Percentiles rank a stretch among this genome's conserved stretches.
Evolutionary conservation across 129 eudicot genomes (phyloP).

Genomic region (Calendula officinalis): DNA sequence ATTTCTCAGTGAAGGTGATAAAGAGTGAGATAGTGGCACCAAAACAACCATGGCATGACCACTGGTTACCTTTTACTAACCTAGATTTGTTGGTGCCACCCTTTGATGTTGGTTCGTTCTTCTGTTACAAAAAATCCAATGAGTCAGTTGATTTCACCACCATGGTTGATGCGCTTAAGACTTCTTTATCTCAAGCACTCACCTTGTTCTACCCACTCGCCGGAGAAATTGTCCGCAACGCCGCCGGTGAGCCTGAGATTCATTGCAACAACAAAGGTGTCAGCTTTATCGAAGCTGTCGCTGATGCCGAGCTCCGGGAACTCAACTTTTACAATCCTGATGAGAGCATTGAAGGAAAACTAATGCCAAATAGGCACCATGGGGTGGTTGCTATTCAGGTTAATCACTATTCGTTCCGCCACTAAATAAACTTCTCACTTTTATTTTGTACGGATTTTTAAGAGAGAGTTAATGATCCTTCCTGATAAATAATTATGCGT

Average conservation of each 20-base stretch:
- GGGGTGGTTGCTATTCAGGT: slow-evolving; percentile 60
- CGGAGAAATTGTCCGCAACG: slow-evolving; percentile 40
- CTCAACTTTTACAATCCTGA: slow-evolving; percentile 49
- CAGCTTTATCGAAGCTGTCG: slow-evolving; percentile 42
- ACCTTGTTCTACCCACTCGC: slow-evolving; percentile 45
- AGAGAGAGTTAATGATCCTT: too few species aligned
- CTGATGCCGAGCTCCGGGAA: slow-evolving; percentile 40
- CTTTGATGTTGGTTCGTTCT: slow-evolving; percentile 32
- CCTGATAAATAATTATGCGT: too few species aligned
- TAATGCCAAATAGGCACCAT: slow-evolving; percentile 40
- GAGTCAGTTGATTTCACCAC: slow-evolving; percentile 12
- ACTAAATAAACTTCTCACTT: too few species aligned
- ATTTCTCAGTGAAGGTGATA: slow-evolving; percentile 24
- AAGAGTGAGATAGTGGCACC: slow-evolving; percentile 26
- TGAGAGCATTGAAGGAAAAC: slow-evolving; percentile 41
- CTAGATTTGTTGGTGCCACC: slow-evolving; percentile 34
- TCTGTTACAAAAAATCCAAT: slow-evolving; percentile 29
- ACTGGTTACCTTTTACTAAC: slow-evolving; percentile 37
- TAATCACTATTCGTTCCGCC: background rate
- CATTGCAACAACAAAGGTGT: slow-evolving; percentile 56
- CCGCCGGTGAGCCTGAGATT: slow-evolving; percentile 47
- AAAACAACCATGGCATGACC: slow-evolving; percentile 32
- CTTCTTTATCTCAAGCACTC: slow-evolving; percentile 31
- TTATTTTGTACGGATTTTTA: too few species aligned
- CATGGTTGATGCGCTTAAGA: slow-evolving; percentile 28